Base-by-base conservation (phyloP, 345 rosid genomes). In the Salix koriyanagi region DNA sequence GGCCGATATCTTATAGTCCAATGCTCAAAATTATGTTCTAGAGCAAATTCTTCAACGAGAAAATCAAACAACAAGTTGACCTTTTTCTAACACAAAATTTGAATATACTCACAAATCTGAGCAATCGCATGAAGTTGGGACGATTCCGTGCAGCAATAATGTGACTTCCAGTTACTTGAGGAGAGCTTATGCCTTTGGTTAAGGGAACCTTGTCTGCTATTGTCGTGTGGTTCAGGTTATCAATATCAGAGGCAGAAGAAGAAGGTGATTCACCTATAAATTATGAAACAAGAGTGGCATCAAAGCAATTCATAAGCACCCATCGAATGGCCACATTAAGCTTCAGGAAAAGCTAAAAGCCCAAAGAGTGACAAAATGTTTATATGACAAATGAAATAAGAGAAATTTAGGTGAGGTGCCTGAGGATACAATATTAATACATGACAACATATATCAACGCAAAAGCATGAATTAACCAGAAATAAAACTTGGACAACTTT, bases 191-290 rank as follows among this genome's bases (percentile, higher is more conserved):
- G 71, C 93, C 89, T 80, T 89, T 96, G 75, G 97, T 85, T 46
- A 79, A 71, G 72, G 85, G 82, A 83, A 84, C 86, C 84, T 87
- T 91, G 76, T 94, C 97, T 52, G 75, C 84, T 76, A 89, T 75
- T 81, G 91, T 83, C 74, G 89, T 86, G 80, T 92, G 90, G 82
- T 94, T 94, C 83, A 92, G 85, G 79, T 96, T 94, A 85, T 94
- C 98, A 62, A 96, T 86, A 82, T 94, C 97, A 52, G 99, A 96
- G 60, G 96, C 99, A 83, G 99, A 92, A 60, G 99, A 96, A 75
- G 98, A 92, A 79, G 99, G 97, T 79, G 99, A 96, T 82, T 94
- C 99, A 28, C 97, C 99, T 96, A 84, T 81, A 50, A 79, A 69
- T 70, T 44, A 52, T 52, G 30, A 50, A 21, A 26, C 44, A 64